phyloP scores from a whole-genome alignment of 139 green algal genomes.

The Asterochloris erici region DNA sequence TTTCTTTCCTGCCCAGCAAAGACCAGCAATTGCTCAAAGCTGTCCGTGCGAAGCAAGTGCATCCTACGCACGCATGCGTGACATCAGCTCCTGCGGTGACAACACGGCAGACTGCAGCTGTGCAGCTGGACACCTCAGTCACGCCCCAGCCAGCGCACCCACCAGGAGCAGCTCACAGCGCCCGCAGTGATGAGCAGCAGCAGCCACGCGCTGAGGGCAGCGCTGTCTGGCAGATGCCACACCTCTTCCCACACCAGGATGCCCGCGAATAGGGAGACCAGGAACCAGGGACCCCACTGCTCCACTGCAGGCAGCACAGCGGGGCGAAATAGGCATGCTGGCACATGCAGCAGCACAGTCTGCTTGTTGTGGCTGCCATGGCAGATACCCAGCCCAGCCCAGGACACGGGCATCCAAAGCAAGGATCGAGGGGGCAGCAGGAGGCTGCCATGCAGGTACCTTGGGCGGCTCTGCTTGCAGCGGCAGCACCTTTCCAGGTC shows the following conservation, averaged over 20 bases:
- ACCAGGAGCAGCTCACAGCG: slow-evolving; percentile 56
- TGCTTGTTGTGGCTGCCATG: not conserved
- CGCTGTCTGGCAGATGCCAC: slow-evolving; percentile 75
- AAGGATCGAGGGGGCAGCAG: no score
- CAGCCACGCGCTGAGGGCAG: slow-evolving; percentile 68
- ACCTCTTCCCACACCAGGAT: slow-evolving; percentile 84
- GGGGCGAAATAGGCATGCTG: not conserved
- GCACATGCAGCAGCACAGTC: not conserved
- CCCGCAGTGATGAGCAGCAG: slow-evolving; percentile 82
- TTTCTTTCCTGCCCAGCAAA: no score
- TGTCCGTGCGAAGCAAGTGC: no score
- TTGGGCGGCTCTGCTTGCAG: no score
- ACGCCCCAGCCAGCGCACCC: no score
- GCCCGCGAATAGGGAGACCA: slow-evolving; percentile 67
- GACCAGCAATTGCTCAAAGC: no score
- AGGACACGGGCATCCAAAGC: not conserved
- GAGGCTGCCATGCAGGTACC: no score
- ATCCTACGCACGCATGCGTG: no score
- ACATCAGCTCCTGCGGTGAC: no score
- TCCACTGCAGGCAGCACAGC: slow-evolving; percentile 31
- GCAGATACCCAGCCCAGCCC: not conserved
- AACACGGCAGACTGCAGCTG: no score
- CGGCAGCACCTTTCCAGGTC: no score
- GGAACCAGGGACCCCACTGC: slow-evolving; percentile 60
- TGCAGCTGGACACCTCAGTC: no score